Base-by-base conservation (phyloP, 2,329 filamentous ascomycete species). In the Neocatenulostroma microsporum region DNA sequence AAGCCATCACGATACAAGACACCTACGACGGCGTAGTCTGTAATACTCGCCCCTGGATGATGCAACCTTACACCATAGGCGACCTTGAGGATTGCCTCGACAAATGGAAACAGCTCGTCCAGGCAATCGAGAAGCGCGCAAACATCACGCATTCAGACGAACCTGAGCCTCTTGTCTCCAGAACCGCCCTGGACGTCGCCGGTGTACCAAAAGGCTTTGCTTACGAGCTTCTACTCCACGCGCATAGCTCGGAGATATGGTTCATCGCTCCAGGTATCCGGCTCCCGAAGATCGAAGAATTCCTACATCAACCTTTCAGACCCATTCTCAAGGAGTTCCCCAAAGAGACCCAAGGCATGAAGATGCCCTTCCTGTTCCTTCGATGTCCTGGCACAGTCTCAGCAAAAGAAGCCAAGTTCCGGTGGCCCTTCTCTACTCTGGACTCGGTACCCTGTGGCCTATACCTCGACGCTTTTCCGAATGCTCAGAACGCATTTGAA, bases 401-500 rank as follows among this genome's bases (percentile, higher is more conserved):
- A 4, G 54, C 51, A n/a, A 54, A 53, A 34, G 53, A 57, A 13
- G 54, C 54, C 13, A 56, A 58, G 23, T 58, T 58, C 40, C 49
- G 55, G 27, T 58, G 50, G 26, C 55, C 55, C 0, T 58, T 55
- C 33, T 55, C 50, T 4, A 56, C 54, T 1, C 41, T 56, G 10
- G 50, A 56, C 9, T 39, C 42, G 3, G 55, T 58, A 3, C 55
- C 56, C n/a, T 57, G 55, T 37, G 56, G 56, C 5, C 42, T 59
- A 3, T 59, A 59, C 30, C 51, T 59, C 2, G 56, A 59, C 33
- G 50, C 50, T 5, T 54, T 57, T 32, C 52, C 52, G 3, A 55
- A 55, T 26, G 54, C 52, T 3, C 48, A 54, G 23, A 57, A 58
- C 24, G 54, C 56, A 4, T 58, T 58, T 39, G 55, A 59, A 23